Evolutionary conservation across 1,284 basidiomycete species (phyloP).

Genomic region (Microbotryum saponariae): DNA sequence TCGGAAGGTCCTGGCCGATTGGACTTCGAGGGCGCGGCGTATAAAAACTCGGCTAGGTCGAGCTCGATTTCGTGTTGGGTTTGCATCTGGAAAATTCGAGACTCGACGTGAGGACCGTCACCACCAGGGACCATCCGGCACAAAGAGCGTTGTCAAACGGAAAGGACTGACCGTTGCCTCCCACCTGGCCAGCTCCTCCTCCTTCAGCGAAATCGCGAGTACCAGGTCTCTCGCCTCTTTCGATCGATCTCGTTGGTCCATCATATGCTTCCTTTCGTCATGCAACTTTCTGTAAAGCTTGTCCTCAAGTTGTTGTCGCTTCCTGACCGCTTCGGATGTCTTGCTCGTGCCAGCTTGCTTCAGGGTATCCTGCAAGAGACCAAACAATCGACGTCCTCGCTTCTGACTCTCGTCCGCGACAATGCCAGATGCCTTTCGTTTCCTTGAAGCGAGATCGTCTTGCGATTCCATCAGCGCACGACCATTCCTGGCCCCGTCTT

Average conservation of each 20-base stretch:
- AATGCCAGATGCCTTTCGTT: not conserved
- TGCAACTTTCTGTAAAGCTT: slow-evolving; percentile 25
- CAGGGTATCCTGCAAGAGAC: slow-evolving; percentile 32
- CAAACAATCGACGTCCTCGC: slow-evolving; percentile 33
- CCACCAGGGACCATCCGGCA: not conserved
- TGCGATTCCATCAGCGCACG: too few relatives aligned
- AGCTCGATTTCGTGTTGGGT: slow-evolving; percentile 30
- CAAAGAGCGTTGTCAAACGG: not conserved
- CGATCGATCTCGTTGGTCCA: slow-evolving; percentile 19
- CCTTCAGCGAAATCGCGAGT: slow-evolving; percentile 19
- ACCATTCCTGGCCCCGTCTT: too few relatives aligned
- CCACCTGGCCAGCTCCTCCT: slow-evolving; percentile 25
- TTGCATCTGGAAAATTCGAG: slow-evolving; percentile 22
- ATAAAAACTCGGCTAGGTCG: slow-evolving; percentile 33
- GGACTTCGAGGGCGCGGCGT: slow-evolving; percentile 16
- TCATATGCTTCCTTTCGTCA: slow-evolving; percentile 21
- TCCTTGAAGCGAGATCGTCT: too few relatives aligned
- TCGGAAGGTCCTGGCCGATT: slow-evolving; percentile 4
- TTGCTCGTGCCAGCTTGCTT: slow-evolving; percentile 29
- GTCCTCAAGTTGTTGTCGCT: slow-evolving; percentile 31
- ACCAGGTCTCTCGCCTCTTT: slow-evolving; percentile 24
- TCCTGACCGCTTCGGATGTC: slow-evolving; percentile 20
- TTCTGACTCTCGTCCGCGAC: slow-evolving; percentile 19
- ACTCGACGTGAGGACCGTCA: not conserved
- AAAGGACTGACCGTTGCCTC: slow-evolving; percentile 28